A percentile compares a stretch with the other conserved stretches of the same genome.
Evolutionary conservation across 345 rosid genomes (phyloP).

Genomic region (Cardamine occulta): DNA sequence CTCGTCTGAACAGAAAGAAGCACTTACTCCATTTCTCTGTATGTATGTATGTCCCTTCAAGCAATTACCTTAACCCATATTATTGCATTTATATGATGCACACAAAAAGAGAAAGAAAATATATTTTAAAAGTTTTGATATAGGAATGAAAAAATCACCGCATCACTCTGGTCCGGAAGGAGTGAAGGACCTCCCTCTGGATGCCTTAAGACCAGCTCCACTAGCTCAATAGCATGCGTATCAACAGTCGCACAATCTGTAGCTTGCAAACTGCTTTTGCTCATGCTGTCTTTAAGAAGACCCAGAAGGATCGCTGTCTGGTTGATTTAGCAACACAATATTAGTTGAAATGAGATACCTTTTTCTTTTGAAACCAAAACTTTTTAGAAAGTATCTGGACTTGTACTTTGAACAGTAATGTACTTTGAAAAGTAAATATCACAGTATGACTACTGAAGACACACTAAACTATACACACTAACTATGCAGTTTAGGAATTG

Average conservation of each 20-base stretch:
- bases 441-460: conserved; percentile 15
- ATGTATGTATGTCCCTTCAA: neutral
- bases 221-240: conserved; percentile 62
- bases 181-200: conserved; percentile 79
- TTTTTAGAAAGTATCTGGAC: neutral
- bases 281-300: conserved; percentile 62
- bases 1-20: neutral
- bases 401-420: conserved; percentile 9
- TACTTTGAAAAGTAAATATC: neutral
- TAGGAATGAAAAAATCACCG: conserved; percentile 49
- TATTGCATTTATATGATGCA: conserved; percentile 17
- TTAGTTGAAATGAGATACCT: conserved; percentile 1
- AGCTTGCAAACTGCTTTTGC: conserved; percentile 44
- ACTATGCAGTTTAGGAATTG: conserved; percentile 19
- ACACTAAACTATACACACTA: conserved; percentile 13
- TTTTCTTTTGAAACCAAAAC: neutral
- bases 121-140: neutral
- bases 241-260: conserved; percentile 37
- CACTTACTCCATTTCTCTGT: neutral
- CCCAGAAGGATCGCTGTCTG: conserved; percentile 85
- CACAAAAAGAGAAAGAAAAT: neutral
- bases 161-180: conserved; percentile 80
- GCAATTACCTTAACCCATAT: neutral
- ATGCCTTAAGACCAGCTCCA: conserved; percentile 78
- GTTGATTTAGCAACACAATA: conserved; percentile 8